Percentiles rank a stretch among this genome's conserved stretches.
Evolutionary conservation across 768 basidiomycete species (phyloP).

Genomic region (Macrocybe gigantea): DNA sequence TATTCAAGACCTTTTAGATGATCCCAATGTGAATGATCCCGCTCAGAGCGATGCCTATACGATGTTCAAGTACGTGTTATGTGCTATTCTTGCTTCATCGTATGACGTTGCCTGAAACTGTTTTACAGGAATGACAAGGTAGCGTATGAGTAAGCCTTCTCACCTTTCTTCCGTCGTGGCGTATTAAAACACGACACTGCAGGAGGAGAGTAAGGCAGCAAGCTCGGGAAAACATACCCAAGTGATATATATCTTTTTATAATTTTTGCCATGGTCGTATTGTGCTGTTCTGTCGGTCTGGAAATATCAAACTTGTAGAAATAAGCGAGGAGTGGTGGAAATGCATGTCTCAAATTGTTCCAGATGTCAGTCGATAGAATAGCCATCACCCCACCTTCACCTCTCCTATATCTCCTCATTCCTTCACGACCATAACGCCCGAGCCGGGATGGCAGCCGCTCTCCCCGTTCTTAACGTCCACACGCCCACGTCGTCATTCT

Average conservation of each 20-base stretch:
- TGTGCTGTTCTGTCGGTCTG: neutral
- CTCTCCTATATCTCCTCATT: too few relatives aligned
- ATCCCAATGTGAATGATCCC: constrained; percentile 96
- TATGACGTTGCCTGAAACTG: constrained; percentile 8
- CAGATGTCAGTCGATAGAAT: constrained; percentile 4
- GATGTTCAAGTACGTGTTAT: constrained; percentile 83
- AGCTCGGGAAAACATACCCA: constrained; percentile 86
- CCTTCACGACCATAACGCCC: too few relatives aligned
- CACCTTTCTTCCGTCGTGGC: neutral
- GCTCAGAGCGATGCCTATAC: constrained; percentile 99
- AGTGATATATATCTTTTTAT: constrained; percentile 35
- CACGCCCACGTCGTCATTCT: constrained; percentile 70
- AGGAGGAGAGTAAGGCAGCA: constrained; percentile 81
- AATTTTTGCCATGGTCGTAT: constrained; percentile 2
- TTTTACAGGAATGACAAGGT: constrained; percentile 77
- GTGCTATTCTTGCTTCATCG: neutral
- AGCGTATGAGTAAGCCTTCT: constrained; percentile 75
- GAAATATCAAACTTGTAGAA: too few relatives aligned
- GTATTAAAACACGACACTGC: constrained; percentile 4
- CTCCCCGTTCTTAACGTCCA: constrained; percentile 65
- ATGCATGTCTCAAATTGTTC: neutral
- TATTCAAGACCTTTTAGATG: constrained; percentile 91
- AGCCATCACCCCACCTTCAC: neutral
- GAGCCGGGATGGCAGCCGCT: constrained; percentile 18
- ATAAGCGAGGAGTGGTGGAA: neutral